Base-by-base conservation (phyloP, 305 asterid species). In the Nicotiana rustica region DNA sequence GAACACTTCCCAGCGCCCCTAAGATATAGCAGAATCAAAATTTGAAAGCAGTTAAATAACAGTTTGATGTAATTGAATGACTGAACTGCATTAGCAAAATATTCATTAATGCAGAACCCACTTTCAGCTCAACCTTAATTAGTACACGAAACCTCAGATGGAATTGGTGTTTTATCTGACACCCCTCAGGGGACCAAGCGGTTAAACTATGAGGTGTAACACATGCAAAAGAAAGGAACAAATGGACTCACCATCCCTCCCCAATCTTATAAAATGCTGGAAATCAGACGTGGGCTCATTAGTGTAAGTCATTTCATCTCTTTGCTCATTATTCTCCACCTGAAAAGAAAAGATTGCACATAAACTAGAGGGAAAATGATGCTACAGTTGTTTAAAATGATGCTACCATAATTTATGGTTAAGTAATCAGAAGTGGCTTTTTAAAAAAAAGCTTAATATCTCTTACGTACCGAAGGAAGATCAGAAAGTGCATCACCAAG, bases 401-500 rank as follows among this genome's bases (percentile, higher is more conserved):
- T 12, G 21, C 38, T 9, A 44, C 14, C 21, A 14, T 62, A 60
- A 36, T 41, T 80, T 57, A 89, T 87, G 85, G 83, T 67, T 29
- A 14, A 79, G 57, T 7, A 5, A 66, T 52, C 88, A 92, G 80
- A 91, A 89, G 82, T 81, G 90, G 0, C 89, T 87, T 41, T 10
- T 6, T 6, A 7, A 64, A 7, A 80, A 35, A 29, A 80, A 80
- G 10, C 41, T n/a, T 57, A 2, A 17, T 36, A 13, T 1, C 3
- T 10, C 36, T 2, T 57, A 65, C 82, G 5, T 59, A 89, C 99
- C 18, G 14, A 78, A n/a, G 98, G 98, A 18, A 94, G 97, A 85
- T 96, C 98, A 9, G 94, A 91, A 56, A 96, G 89, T 13, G 95
- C 96, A 85, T 94, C 97, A 0, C 84, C 91, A 19, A 94, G 95